Evolutionary conservation across 139 green algal species (phyloP), one percentile per base, ranked within the genome.

Genomic region (Chlamydomonas asymmetrica): DNA sequence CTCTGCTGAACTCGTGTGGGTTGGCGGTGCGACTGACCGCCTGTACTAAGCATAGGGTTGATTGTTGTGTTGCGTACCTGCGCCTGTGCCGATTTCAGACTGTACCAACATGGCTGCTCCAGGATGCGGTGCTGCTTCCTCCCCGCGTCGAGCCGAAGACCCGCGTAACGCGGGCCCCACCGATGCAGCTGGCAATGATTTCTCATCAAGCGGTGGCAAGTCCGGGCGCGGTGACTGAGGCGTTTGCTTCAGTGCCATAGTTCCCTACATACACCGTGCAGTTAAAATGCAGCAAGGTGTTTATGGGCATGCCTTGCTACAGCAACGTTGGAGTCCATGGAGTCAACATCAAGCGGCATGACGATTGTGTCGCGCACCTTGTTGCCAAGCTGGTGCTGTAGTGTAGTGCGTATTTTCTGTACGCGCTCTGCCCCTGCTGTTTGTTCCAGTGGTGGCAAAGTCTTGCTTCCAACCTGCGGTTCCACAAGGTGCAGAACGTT

Each of bases 151-250:
- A 0, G 57, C 59, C 0, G 57, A 57, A 0, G 71, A 77, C 41
- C 71, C 71, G 27, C 71, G 71, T 32, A 77, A 43, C 7, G 71
- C 16, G 25, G 71, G 71, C 2, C 59, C 43, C 18, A 67, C 57
- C 34, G 13, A 4, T 9, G 39, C 32, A 39, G 63, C 0, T 2
- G 27, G 40, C 57, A n/a, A n/a, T n/a, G n/a, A n/a, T n/a, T n/a
- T n/a, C 59, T 77, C 69, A 25, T 77, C 71, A 16, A 82, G 61
- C 5, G 76, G 76, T n/a, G 76, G 76, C 5, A 82, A 60, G 65
- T 82, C 76, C 18, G 76, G 27, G 34, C 73, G 66, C 20, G 76
- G 76, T 1, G 76, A 64, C 62, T 78, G 59, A 4, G 71, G 71
- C 59, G 71, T 78, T 37, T 45, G 48, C 35, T 66, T 71, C 1